Evolutionary conservation across 192 early-diverging fungal species (phyloP).

Genomic region (Linnemannia elongata): DNA sequence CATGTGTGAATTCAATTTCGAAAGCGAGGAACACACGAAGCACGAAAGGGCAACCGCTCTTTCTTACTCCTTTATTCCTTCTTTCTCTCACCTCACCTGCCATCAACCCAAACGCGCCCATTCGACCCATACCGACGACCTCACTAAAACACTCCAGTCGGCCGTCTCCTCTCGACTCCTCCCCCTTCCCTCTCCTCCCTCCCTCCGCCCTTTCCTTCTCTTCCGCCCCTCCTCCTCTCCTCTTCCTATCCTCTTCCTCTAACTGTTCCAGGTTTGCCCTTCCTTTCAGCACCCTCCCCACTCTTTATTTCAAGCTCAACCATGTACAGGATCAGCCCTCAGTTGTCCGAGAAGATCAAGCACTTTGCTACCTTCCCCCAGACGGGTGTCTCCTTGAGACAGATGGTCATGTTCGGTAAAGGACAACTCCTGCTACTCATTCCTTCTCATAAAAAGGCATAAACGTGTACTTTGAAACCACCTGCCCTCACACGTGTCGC

Average conservation of each 20-base stretch:
- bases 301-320: conserved; percentile 3
- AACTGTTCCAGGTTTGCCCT: not conserved
- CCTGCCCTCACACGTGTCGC: not conserved
- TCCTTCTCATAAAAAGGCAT: not conserved
- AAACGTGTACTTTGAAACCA: not conserved
- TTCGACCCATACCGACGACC: not conserved
- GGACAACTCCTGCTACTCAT: not conserved
- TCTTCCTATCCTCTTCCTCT: too few species aligned
- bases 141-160: not conserved
- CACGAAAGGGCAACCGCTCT: not conserved
- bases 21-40: too few species aligned
- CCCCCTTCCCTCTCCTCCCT: not conserved
- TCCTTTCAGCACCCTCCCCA: not conserved
- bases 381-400: conserved; percentile 91
- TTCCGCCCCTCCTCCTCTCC: not conserved
- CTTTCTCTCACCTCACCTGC: not conserved
- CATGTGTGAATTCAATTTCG: conserved; percentile 1
- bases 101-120: not conserved
- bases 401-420: conserved; percentile 96
- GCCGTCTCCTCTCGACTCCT: not conserved
- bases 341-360: conserved; percentile 78
- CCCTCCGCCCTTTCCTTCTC: not conserved
- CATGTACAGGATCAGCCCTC: conserved; percentile 67
- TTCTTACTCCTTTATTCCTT: not conserved
- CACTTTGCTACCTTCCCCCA: conserved; percentile 89